Conservation (phyloP, 768 basidiomycete species). For the Neoboletus brunneissimus region DNA sequence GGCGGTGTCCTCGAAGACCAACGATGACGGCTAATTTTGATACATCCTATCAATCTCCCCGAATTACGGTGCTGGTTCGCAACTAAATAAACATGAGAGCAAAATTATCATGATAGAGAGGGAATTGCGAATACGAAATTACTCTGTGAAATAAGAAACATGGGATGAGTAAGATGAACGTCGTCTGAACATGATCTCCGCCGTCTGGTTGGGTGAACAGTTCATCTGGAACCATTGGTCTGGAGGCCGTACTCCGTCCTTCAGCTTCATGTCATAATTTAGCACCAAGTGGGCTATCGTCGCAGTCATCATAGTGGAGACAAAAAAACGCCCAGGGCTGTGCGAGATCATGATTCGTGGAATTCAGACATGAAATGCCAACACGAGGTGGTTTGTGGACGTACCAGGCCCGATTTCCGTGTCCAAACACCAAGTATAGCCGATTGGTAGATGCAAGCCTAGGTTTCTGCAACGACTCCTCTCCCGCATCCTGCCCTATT, state of each 20-base stretch:
- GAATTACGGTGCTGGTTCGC: slow-evolving; percentile 3
- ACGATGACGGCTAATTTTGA: slow-evolving; percentile 7
- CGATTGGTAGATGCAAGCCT: slow-evolving; percentile 31
- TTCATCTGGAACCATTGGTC: slow-evolving; percentile 36
- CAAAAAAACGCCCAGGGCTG: slow-evolving; percentile 45
- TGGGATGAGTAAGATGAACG: slow-evolving; percentile 14
- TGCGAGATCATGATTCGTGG: neutral
- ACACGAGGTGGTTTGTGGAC: slow-evolving; percentile 8
- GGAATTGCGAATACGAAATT: slow-evolving; percentile 10
- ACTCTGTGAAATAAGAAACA: slow-evolving; percentile 6
- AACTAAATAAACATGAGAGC: slow-evolving; percentile 8
- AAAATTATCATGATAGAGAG: slow-evolving; percentile 11
- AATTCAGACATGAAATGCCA: slow-evolving; percentile 3
- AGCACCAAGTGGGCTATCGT: slow-evolving; percentile 41
- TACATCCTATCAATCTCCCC: slow-evolving; percentile 18
- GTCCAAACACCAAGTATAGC: slow-evolving; percentile 37
- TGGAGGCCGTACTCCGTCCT: slow-evolving; percentile 35
- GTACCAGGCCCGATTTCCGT: slow-evolving; percentile 36
- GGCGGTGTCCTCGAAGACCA: neutral
- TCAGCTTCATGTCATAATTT: slow-evolving; percentile 39
- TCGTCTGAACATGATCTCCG: slow-evolving; percentile 39
- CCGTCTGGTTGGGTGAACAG: slow-evolving; percentile 35
- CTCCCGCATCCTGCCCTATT: slow-evolving; percentile 22
- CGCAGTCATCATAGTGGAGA: slow-evolving; percentile 38
- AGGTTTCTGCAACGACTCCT: slow-evolving; percentile 24